Evolutionary conservation across 768 basidiomycete species (phyloP), one percentile per base, ranked within the genome.

Genomic region (Chalciporus sphaerocephalus): DNA sequence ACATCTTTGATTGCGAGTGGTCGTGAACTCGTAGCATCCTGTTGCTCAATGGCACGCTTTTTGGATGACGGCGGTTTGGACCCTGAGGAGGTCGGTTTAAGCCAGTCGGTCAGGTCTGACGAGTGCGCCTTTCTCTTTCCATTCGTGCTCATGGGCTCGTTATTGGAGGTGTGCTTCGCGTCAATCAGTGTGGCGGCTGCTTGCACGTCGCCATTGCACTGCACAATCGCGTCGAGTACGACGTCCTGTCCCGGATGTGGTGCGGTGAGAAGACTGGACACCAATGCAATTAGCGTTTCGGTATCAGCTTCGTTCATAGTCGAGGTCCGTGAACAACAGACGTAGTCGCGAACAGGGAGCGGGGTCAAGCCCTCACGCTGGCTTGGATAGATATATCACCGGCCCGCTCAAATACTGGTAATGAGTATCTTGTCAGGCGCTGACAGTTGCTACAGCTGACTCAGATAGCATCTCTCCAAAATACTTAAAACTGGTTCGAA

Each of bases 221-320:
- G 59, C 12, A 82, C 67, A 8, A 90, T 72, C 2, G 81, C 73
- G 35, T 87, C 76, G 5, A 90, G 67, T 1, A 88, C 71, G 6
- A 60, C 54, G 17, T 66, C 64, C 34, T 73, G 70, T 24, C 68
- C 61, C 4, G 69, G 62, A 12, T 52, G 50, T 42, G 60, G 60
- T 20, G 42, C 44, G 39, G 56, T 46, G 13, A 87, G 61, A 12
- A 86, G 66, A 58, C 85, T 87, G 13, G 71, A 66, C n/a, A 87
- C 77, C 46, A 87, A 67, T 9, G 79, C 85, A 34, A 90, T 68
- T 25, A 88, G 70, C 6, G 70, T 78, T 23, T 90, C 87, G 0
- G 84, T 90, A 64, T 87, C 84, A 8, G 30, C 38, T 23, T 52
- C 57, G 6, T 42, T 52, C 64, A 68, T 67, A 17, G 35, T n/a